Base-by-base conservation (phyloP, 2,329 filamentous ascomycete genomes). In the Scorias spongiosa region DNA sequence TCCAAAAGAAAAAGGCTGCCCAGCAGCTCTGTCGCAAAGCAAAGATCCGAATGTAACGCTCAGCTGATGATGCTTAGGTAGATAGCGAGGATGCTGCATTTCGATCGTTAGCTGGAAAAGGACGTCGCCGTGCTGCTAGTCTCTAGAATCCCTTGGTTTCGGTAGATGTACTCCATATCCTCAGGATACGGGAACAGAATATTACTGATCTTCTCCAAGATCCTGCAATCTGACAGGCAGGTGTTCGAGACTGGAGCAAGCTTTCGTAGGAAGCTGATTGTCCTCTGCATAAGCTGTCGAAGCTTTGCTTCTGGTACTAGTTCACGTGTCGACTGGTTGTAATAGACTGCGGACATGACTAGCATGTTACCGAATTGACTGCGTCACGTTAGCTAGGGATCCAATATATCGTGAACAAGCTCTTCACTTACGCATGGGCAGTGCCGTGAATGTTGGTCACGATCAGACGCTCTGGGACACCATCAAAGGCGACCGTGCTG, bases 281-380 rank as follows among this genome's bases (percentile, higher is more conserved):
- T 96, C 48, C 76, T 78, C 36, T 68, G 58, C 45, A 93, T 77
- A 0, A 93, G 71, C 1, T 62, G 57, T 39, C 72, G 66, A 7
- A 93, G 65, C 2, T 67, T 63, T 0, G 70, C 60, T 40, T 66
- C 63, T 2, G 76, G 61, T 15, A 93, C 71, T 28, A 77, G 73
- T 5, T 66, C 59, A 5, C 65, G 64, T 1, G 93, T 71, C 39
- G 48, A 51, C 20, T 71, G 64, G 4, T 69, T 72, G 48, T 72
- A 75, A 62, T 78, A 88, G 2, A 81, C 83, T 1, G 89, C 87
- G 20, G 84, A 78, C 2, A 98, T 75, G n/a, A 93, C 85, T 41
- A 96, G 70, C 56, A 95, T 76, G 59, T 96, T 96, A 46, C 91
- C 89, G 69, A 93, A 98, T 85, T 98, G 91, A 5, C 88, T 93